Conservation (phyloP, 495 filamentous ascomycete genomes). For the Trypethelium eluteriae region DNA sequence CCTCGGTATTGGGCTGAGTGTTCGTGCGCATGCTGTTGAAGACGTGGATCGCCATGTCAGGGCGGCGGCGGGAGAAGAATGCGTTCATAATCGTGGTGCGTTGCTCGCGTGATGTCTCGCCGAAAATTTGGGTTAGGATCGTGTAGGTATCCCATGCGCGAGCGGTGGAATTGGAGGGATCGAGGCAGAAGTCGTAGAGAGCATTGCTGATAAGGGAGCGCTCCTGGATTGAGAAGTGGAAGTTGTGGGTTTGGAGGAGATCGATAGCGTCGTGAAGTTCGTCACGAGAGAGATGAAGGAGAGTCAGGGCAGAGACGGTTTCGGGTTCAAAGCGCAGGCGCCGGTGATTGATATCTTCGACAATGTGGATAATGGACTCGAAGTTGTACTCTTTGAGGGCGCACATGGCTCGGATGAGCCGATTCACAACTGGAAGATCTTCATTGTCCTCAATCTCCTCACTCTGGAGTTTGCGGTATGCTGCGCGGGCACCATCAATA, state of each 20-base stretch:
- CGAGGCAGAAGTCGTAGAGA: slow-evolving; percentile 58
- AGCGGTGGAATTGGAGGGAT: slow-evolving; percentile 51
- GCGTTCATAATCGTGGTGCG: slow-evolving; percentile 69
- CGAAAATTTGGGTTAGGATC: slow-evolving; percentile 67
- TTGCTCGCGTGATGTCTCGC: slow-evolving; percentile 54
- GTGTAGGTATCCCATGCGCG: slow-evolving; percentile 75
- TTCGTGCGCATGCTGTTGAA: slow-evolving; percentile 85
- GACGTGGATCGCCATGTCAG: slow-evolving; percentile 74
- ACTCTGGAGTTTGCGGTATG: slow-evolving; percentile 54
- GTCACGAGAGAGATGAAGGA: slow-evolving; percentile 61
- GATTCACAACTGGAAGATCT: slow-evolving; percentile 60
- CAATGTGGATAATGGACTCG: slow-evolving; percentile 61
- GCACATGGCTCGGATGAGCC: slow-evolving; percentile 68
- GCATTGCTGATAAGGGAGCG: slow-evolving; percentile 54
- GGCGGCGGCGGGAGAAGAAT: slow-evolving; percentile 68
- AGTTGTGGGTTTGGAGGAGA: slow-evolving; percentile 60
- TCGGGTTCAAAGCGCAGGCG: slow-evolving; percentile 57
- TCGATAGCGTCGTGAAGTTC: slow-evolving; percentile 69
- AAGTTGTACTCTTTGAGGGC: slow-evolving; percentile 46
- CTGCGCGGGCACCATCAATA: slow-evolving; percentile 54
- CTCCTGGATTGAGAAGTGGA: slow-evolving; percentile 56
- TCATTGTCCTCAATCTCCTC: slow-evolving; percentile 46
- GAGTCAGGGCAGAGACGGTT: slow-evolving; percentile 63
- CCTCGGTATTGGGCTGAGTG: slow-evolving; percentile 46
- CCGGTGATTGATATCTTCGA: slow-evolving; percentile 66